Evolutionary conservation across 2,329 filamentous ascomycete genomes (phyloP).

Genomic region (Neofusicoccum ribis): DNA sequence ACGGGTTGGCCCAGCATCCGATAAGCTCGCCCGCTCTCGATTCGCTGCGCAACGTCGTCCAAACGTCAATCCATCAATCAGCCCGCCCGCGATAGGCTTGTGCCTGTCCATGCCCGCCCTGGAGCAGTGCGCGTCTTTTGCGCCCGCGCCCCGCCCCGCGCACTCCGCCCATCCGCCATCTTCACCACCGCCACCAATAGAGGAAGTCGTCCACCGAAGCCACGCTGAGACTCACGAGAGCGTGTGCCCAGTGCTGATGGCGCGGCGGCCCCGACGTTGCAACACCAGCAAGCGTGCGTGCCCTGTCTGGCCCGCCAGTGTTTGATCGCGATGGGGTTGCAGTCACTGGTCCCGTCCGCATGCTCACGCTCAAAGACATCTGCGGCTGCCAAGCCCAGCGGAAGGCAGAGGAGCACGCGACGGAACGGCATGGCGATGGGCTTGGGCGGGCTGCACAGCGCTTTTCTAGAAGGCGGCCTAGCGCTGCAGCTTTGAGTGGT

Average conservation of each 20-base stretch:
- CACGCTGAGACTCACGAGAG: background rate
- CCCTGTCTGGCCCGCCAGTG: background rate
- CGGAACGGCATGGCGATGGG: no score
- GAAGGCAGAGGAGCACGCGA: background rate
- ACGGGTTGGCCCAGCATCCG: background rate
- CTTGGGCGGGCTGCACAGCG: no score
- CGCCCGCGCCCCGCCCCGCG: background rate
- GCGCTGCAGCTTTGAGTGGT: background rate
- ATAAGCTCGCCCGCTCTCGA: background rate
- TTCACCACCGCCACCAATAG: background rate
- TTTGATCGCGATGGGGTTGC: no score
- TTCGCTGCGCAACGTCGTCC: background rate
- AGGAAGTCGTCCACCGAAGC: background rate
- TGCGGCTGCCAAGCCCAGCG: background rate
- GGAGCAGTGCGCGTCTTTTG: background rate
- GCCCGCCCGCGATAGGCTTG: background rate
- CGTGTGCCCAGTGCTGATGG: background rate
- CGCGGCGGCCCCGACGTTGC: background rate
- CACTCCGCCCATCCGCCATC: background rate
- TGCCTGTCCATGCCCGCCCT: background rate
- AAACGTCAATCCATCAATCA: constrained; percentile 1
- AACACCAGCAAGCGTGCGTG: background rate
- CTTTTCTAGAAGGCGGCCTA: background rate
- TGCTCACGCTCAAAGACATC: no score
- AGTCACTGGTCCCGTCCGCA: no score